Percentiles rank a stretch among this genome's conserved stretches.
These are phyloP conservation scores for Aspergillus vadensis DNA, from an alignment of 2,329 filamentous ascomycete genomes.

Conservation along the genomic window DNA sequence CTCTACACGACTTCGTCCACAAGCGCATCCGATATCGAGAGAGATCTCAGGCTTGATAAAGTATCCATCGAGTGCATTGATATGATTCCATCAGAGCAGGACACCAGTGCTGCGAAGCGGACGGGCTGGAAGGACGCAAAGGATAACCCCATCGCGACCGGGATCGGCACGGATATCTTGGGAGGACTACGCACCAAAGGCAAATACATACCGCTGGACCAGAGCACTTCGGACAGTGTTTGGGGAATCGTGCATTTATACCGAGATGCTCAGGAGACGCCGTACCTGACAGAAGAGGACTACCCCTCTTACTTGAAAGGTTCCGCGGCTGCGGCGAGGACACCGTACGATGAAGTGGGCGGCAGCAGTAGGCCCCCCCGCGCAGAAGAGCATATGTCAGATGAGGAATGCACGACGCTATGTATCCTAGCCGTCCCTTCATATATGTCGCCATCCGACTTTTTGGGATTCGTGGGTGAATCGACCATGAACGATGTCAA, in stretches of 20 bases:
- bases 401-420: constrained; percentile 76
- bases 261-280: constrained; percentile 75
- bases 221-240: constrained; percentile 73
- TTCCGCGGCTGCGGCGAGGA: constrained; percentile 37
- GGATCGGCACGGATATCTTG: constrained; percentile 53
- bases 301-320: constrained; percentile 46
- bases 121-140: constrained; percentile 24
- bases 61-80: constrained; percentile 81
- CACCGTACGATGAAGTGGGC: constrained; percentile 29
- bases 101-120: constrained; percentile 27
- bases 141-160: constrained; percentile 47
- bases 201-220: constrained; percentile 70
- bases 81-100: constrained; percentile 52
- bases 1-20: constrained; percentile 25
- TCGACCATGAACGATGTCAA: constrained; percentile 82
- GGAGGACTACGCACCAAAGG: constrained; percentile 81
- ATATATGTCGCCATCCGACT: constrained; percentile 87
- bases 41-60: constrained; percentile 80
- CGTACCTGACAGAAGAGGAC: constrained; percentile 55
- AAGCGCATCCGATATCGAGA: constrained; percentile 22
- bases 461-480: constrained; percentile 88
- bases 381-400: constrained; percentile 18
- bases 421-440: constrained; percentile 94
- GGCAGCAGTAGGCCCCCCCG: constrained; percentile 22
- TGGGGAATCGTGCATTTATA: constrained; percentile 96